phyloP scores from a whole-genome alignment of 495 filamentous ascomycete genomes.

The Platismatia glauca region DNA sequence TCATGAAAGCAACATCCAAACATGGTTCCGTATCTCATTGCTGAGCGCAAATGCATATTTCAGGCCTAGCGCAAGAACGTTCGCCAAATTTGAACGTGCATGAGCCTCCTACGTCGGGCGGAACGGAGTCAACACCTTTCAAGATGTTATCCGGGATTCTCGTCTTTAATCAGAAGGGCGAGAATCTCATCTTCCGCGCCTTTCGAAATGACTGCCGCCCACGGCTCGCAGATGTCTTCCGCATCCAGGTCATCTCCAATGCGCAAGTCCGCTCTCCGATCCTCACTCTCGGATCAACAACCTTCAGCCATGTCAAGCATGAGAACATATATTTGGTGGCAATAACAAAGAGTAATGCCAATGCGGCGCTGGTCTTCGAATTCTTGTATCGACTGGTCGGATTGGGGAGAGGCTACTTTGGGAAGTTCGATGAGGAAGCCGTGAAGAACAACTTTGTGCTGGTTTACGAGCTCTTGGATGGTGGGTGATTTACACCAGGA shows the following conservation, averaged over 20 bases:
- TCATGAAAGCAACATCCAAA: not conserved
- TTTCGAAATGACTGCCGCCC: constrained; percentile 97
- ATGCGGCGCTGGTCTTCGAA: constrained; percentile 96
- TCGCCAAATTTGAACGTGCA: not conserved
- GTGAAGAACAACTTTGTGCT: constrained; percentile 99
- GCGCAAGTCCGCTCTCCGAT: constrained; percentile 96
- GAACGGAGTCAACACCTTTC: not conserved
- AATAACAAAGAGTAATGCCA: constrained; percentile 98
- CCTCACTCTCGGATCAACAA: constrained; percentile 92
- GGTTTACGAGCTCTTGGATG: constrained; percentile 95
- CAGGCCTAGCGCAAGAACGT: not conserved
- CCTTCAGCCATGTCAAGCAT: constrained; percentile 98
- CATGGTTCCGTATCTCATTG: not conserved
- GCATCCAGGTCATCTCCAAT: constrained; percentile 99
- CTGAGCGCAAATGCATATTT: not conserved
- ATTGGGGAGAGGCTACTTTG: constrained; percentile 93
- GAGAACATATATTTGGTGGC: constrained; percentile 99
- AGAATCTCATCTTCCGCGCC: constrained; percentile 98
- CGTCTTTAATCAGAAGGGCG: constrained; percentile 98
- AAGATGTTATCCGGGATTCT: constrained; percentile 90
- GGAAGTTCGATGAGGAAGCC: constrained; percentile 97
- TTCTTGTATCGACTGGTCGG: constrained; percentile 88
- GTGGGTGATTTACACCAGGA: constrained; percentile 38
- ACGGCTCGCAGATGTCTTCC: constrained; percentile 95
- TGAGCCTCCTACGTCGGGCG: not conserved